A percentile compares a stretch with the other conserved stretches of the same genome.
Evolutionary conservation across 2,329 filamentous ascomycete species (phyloP).

Genomic region (Conoideocrella luteorostrata): DNA sequence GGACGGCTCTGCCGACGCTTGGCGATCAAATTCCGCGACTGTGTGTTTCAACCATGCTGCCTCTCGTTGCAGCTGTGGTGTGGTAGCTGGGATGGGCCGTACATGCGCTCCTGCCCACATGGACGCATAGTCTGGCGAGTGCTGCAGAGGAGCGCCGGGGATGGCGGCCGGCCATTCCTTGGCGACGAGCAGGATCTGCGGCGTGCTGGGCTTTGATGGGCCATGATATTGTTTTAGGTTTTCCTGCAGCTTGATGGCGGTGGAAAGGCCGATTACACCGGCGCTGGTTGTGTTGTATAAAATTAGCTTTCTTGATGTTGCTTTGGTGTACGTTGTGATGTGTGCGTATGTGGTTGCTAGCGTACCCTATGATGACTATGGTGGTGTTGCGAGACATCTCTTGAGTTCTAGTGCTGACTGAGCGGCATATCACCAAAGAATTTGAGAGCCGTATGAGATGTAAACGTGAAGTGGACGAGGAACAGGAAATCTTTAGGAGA

Average conservation of each 20-base stretch:
- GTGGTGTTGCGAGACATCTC: conserved; percentile 4
- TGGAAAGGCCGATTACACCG: conserved; percentile 46
- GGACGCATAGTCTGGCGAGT: conserved; percentile 43
- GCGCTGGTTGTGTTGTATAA: too few relatives aligned
- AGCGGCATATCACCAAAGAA: too few relatives aligned
- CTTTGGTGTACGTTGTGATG: too few relatives aligned
- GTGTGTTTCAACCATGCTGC: conserved; percentile 25
- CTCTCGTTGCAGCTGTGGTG: conserved; percentile 24
- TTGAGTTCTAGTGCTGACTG: too few relatives aligned
- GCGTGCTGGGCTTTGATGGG: background rate
- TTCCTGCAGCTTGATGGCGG: conserved; percentile 38
- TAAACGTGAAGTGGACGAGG: too few relatives aligned
- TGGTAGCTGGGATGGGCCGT: conserved; percentile 38
- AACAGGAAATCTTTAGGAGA: too few relatives aligned
- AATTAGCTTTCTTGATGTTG: too few relatives aligned
- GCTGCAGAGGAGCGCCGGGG: conserved; percentile 20
- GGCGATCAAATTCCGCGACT: conserved; percentile 17
- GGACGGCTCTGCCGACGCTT: conserved; percentile 18
- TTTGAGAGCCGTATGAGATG: too few relatives aligned
- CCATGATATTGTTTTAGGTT: conserved; percentile 7
- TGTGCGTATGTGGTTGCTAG: background rate
- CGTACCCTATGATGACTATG: conserved; percentile 11
- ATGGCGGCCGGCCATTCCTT: conserved; percentile 30
- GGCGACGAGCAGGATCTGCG: conserved; percentile 21
- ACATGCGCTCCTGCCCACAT: conserved; percentile 54